Conservation (phyloP, 1,284 basidiomycete species). For the Fistulina hepatica region DNA sequence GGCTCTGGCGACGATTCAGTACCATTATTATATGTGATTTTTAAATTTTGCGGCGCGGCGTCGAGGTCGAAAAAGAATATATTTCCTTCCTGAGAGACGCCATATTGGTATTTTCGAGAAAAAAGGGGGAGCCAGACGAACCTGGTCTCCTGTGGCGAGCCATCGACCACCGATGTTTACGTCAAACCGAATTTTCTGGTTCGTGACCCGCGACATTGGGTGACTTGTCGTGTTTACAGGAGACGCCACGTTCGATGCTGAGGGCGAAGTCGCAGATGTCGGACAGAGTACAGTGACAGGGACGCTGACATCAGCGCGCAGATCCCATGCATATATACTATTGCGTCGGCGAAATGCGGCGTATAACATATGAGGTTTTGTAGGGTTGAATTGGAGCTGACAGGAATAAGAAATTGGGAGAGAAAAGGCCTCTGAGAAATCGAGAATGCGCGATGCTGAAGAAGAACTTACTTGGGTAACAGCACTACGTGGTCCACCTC, state of each 20-base stretch:
- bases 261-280: slow-evolving; percentile 8
- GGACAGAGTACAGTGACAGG: slow-evolving; percentile 34
- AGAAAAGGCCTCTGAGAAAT: background rate
- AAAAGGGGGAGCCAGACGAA: slow-evolving; percentile 29
- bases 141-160: slow-evolving; percentile 65
- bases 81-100: too few relatives aligned
- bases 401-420: background rate
- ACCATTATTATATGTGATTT: too few relatives aligned
- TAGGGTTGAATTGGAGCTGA: slow-evolving; percentile 75
- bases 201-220: slow-evolving; percentile 31
- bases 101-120: too few relatives aligned
- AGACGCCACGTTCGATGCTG: slow-evolving; percentile 12
- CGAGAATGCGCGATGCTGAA: background rate
- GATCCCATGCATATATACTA: slow-evolving; percentile 66
- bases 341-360: slow-evolving; percentile 65
- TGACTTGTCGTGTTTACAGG: background rate
- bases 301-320: slow-evolving; percentile 48
- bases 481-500: slow-evolving; percentile 43
- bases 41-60: too few relatives aligned
- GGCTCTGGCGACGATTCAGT: too few relatives aligned
- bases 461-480: slow-evolving; percentile 61
- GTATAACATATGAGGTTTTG: slow-evolving; percentile 61
- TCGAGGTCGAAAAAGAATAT: too few relatives aligned
- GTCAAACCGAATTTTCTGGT: slow-evolving; percentile 73
- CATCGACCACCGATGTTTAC: slow-evolving; percentile 63